A percentile compares a stretch with the other conserved stretches of the same genome.
Evolutionary conservation across 139 green algal genomes (phyloP).

Genomic region (Chlamydomonas applanata): DNA sequence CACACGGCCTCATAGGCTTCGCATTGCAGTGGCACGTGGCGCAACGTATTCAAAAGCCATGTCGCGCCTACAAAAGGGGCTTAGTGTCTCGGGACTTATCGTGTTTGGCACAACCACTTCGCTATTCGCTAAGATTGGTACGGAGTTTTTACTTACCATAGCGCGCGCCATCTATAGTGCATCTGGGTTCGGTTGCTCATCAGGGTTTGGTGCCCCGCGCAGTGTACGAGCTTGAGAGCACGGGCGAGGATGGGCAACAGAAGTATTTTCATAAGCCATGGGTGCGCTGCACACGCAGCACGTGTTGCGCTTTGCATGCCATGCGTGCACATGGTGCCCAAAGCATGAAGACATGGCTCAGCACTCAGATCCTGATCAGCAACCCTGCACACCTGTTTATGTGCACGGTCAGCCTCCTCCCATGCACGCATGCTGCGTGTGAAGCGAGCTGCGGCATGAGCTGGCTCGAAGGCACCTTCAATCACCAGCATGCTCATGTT

Average conservation of each 20-base stretch:
- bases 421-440: background rate
- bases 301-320: background rate
- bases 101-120: slow-evolving; percentile 82
- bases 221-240: slow-evolving; percentile 59
- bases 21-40: no score
- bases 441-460: background rate
- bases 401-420: background rate
- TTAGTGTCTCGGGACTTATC: slow-evolving; percentile 60
- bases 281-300: background rate
- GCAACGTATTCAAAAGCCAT: no score
- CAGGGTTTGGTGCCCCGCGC: background rate
- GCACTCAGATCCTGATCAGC: background rate
- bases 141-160: no score
- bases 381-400: background rate
- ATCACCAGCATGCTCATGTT: no score
- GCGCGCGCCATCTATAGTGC: no score
- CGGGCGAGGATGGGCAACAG: slow-evolving; percentile 40
- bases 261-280: slow-evolving; percentile 71
- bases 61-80: background rate
- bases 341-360: background rate
- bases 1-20: no score
- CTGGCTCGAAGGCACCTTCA: background rate
- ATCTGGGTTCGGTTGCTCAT: no score
- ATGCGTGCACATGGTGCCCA: no score
- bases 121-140: slow-evolving; percentile 82